Conservation (phyloP, 345 rosid genomes). For the Triadica sebifera region DNA sequence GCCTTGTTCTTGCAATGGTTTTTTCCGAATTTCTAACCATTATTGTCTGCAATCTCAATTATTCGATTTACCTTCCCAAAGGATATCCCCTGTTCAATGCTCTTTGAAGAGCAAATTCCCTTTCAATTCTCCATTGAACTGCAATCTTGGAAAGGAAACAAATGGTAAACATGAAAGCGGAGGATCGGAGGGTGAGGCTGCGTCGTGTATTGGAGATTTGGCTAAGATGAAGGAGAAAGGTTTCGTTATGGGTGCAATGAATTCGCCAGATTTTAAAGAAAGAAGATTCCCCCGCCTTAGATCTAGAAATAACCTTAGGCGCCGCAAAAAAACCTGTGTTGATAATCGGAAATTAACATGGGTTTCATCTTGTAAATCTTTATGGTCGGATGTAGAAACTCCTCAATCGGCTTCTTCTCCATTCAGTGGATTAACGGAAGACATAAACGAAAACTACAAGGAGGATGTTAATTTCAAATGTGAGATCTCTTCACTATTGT, state of each 20-base stretch:
- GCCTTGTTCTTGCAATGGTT: slow-evolving; percentile 59
- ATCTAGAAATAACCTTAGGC: slow-evolving; percentile 42
- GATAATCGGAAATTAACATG: slow-evolving; percentile 28
- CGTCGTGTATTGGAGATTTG: slow-evolving; percentile 14
- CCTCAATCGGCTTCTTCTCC: slow-evolving; percentile 11
- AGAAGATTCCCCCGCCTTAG: slow-evolving; percentile 30
- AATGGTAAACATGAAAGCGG: slow-evolving; percentile 16
- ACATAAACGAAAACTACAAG: slow-evolving; percentile 17
- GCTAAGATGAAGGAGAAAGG: slow-evolving; percentile 11
- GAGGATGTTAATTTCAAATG: slow-evolving; percentile 23
- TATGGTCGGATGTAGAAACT: slow-evolving; percentile 15
- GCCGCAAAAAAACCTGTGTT: slow-evolving; percentile 30
- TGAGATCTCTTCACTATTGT: not conserved
- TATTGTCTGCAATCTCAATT: no score
- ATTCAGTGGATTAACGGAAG: slow-evolving; percentile 30
- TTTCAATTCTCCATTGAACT: slow-evolving; percentile 23
- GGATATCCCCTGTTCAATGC: slow-evolving; percentile 45
- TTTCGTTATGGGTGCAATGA: slow-evolving; percentile 16
- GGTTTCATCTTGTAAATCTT: slow-evolving; percentile 36
- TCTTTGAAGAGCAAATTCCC: slow-evolving; percentile 44
- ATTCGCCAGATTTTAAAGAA: slow-evolving; percentile 25
- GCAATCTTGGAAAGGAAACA: slow-evolving; percentile 18
- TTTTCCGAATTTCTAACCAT: slow-evolving; percentile 37
- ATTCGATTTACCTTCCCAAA: slow-evolving; percentile 37
- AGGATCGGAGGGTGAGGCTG: slow-evolving; percentile 28